Evolutionary conservation across 2,329 filamentous ascomycete genomes (phyloP).

Genomic region (Teratosphaeria zuluensis): DNA sequence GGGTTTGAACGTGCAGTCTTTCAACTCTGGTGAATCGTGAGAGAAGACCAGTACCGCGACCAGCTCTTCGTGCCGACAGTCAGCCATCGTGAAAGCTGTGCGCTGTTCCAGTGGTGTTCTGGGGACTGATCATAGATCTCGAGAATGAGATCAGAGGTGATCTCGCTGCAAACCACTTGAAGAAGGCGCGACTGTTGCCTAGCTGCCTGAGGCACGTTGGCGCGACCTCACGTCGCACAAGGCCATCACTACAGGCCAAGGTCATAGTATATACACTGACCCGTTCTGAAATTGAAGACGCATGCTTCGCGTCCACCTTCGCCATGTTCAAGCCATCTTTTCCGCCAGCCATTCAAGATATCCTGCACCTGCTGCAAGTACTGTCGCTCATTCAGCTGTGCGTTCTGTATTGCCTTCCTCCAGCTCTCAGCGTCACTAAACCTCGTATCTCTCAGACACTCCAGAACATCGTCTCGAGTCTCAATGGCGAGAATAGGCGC

Average conservation of each 20-base stretch:
- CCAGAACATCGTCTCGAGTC: conserved; percentile 72
- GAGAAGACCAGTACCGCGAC: background rate
- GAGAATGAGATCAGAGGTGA: background rate
- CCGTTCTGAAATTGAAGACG: conserved; percentile 84
- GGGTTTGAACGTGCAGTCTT: background rate
- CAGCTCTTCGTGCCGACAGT: background rate
- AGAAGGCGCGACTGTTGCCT: background rate
- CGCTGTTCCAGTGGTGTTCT: background rate
- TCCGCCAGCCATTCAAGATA: conserved; percentile 55
- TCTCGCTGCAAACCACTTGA: background rate
- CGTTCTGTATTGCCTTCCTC: conserved; percentile 68
- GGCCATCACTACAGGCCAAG: conserved; percentile 36
- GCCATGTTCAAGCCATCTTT: conserved; percentile 38
- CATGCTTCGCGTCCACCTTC: conserved; percentile 61
- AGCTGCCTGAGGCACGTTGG: background rate
- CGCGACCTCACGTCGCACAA: conserved; percentile 10
- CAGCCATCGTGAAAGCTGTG: background rate
- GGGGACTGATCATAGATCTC: background rate
- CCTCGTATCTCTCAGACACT: conserved; percentile 62
- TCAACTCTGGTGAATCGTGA: background rate
- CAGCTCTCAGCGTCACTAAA: conserved; percentile 76
- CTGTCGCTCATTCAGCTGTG: conserved; percentile 66
- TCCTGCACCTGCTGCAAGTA: conserved; percentile 78
- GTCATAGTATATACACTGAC: conserved; percentile 78
- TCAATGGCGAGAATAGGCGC: conserved; percentile 83